phyloP scores from a whole-genome alignment of 371 early-diverging fungal species.

The Rhizopus arrhizus region DNA sequence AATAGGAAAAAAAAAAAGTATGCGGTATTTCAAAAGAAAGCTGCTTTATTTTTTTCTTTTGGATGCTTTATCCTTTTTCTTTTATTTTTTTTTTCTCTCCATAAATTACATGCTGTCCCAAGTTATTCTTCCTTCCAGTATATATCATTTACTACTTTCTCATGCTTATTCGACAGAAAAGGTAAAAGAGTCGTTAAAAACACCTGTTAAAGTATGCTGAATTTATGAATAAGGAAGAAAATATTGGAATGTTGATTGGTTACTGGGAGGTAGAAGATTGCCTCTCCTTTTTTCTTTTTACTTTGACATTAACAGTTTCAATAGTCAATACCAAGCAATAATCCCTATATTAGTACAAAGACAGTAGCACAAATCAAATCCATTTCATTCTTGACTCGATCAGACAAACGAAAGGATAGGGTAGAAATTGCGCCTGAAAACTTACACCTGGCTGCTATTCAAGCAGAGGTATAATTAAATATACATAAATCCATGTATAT shows the following conservation, averaged over 20 bases:
- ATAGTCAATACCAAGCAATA: slow-evolving; percentile 28
- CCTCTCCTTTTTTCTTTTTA: too few species aligned
- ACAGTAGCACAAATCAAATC: slow-evolving; percentile 55
- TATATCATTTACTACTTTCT: slow-evolving; percentile 54
- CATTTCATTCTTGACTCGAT: slow-evolving; percentile 64
- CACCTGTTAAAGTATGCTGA: too few species aligned
- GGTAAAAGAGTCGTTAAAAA: slow-evolving; percentile 24
- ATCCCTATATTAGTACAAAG: slow-evolving; percentile 32
- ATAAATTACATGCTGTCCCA: slow-evolving; percentile 26
- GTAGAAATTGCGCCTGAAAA: slow-evolving; percentile 70
- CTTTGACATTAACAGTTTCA: slow-evolving; percentile 5
- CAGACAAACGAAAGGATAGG: slow-evolving; percentile 76
- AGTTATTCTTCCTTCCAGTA: slow-evolving; percentile 51
- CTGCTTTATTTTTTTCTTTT: neutral
- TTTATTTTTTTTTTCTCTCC: slow-evolving; percentile 23
- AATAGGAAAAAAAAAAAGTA: neutral
- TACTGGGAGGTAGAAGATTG: slow-evolving; percentile 53
- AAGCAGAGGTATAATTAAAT: slow-evolving; percentile 55
- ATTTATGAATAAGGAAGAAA: slow-evolving; percentile 60
- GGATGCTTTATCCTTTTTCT: slow-evolving; percentile 22
- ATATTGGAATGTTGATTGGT: slow-evolving; percentile 75
- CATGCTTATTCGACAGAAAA: slow-evolving; percentile 65
- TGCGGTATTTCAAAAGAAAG: neutral
- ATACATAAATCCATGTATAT: neutral
- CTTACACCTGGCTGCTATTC: slow-evolving; percentile 67